Conservation (phyloP, 805 yeast genomes). For the Candida incommunis region DNA sequence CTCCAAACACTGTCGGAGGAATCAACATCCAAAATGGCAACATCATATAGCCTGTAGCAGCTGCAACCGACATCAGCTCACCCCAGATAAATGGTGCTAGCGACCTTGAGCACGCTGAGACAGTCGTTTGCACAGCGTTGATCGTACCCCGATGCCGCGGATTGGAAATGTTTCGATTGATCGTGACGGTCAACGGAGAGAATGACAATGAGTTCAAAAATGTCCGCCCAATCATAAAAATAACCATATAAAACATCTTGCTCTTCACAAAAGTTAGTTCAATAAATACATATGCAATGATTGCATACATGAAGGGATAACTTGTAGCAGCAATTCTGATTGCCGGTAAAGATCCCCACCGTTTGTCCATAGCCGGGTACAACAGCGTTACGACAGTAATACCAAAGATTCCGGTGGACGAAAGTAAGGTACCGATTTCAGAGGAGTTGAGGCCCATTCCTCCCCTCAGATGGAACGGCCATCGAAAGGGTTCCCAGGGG, state of each 20-base stretch:
- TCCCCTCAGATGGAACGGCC: constrained; percentile 37
- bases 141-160: constrained; percentile 39
- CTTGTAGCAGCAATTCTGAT: constrained; percentile 27
- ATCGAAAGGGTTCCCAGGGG: constrained; percentile 21
- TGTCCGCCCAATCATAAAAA: constrained; percentile 23
- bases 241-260: constrained; percentile 5
- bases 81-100: constrained; percentile 49
- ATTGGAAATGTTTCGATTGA: constrained; percentile 40
- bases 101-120: constrained; percentile 40
- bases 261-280: constrained; percentile 11
- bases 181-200: constrained; percentile 38
- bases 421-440: constrained; percentile 36
- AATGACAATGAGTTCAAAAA: constrained; percentile 32
- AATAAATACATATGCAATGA: constrained; percentile 35
- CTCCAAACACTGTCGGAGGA: constrained; percentile 6
- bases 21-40: constrained; percentile 15
- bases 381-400: constrained; percentile 33
- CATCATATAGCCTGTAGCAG: constrained; percentile 10
- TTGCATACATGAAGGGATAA: constrained; percentile 32
- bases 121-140: constrained; percentile 42
- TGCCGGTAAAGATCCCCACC: constrained; percentile 31
- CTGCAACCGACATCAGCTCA: constrained; percentile 25
- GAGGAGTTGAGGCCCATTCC: constrained; percentile 36
- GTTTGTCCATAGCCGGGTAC: constrained; percentile 38
- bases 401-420: constrained; percentile 41